Conservation (phyloP, 2,329 filamentous ascomycete species). For the Exophiala sideris region DNA sequence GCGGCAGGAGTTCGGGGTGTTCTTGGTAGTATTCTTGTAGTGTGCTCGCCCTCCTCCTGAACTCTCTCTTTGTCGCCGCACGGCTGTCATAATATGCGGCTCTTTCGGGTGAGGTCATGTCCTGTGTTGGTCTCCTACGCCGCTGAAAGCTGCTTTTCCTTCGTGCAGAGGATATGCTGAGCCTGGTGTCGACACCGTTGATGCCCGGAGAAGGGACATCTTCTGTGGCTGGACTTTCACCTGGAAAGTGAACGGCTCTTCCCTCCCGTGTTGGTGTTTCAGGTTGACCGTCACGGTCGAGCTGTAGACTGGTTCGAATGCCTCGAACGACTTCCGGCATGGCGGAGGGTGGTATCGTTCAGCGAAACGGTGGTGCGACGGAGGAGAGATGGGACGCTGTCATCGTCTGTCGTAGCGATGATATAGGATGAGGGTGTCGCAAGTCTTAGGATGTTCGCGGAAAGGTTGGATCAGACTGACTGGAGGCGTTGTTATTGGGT, state of each 20-base stretch:
- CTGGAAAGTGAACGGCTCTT: conserved; percentile 20
- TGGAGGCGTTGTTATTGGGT: background rate
- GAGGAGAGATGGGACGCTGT: background rate
- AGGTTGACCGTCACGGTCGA: conserved; percentile 12
- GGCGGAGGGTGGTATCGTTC: conserved; percentile 3
- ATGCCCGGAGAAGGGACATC: conserved; percentile 9
- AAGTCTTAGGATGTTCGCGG: background rate
- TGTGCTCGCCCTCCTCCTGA: conserved; percentile 27
- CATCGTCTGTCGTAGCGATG: background rate
- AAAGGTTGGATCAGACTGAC: background rate
- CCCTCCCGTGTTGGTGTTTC: conserved; percentile 10
- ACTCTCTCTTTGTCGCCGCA: conserved; percentile 30
- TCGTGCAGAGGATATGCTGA: conserved; percentile 16
- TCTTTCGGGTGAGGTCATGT: conserved; percentile 18
- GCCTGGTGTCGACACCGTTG: conserved; percentile 10
- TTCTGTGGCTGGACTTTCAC: conserved; percentile 14
- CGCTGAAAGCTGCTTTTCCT: conserved; percentile 20
- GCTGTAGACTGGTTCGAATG: conserved; percentile 22
- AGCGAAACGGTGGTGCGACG: background rate
- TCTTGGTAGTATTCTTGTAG: conserved; percentile 28
- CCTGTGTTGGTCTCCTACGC: conserved; percentile 16
- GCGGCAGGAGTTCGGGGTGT: conserved; percentile 27
- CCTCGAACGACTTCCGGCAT: conserved; percentile 29
- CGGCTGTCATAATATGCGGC: conserved; percentile 30
- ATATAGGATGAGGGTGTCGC: background rate